Percentiles rank a stretch among this genome's conserved stretches.
phyloP scores from a whole-genome alignment of 306 rosid species.

The Chamaecrista fasciculata region DNA sequence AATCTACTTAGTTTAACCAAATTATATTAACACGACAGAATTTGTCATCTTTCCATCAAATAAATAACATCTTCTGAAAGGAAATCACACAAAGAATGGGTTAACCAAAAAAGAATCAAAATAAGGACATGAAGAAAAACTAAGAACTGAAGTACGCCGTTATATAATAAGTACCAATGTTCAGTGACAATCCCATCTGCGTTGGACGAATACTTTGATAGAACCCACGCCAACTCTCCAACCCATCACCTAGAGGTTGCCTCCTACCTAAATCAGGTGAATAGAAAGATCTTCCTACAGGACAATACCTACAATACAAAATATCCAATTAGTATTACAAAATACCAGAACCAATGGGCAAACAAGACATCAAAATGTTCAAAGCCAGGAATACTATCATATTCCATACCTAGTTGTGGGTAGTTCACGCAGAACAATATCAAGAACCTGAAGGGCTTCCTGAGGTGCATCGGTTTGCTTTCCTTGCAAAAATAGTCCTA shows the following conservation, averaged over 20 bases:
- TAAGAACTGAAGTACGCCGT: neutral
- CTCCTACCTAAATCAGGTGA: constrained; percentile 79
- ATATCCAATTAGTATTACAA: neutral
- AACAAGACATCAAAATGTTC: neutral
- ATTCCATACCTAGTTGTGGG: constrained; percentile 73
- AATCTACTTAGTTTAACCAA: constrained; percentile 2
- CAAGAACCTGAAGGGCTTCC: constrained; percentile 96
- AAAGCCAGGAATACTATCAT: neutral
- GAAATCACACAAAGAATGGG: neutral
- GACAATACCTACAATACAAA: constrained; percentile 61
- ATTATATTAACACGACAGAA: neutral
- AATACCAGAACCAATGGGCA: neutral
- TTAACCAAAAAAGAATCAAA: neutral
- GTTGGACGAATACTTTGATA: constrained; percentile 98
- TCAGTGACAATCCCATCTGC: constrained; percentile 92
- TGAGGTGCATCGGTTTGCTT: constrained; percentile 96
- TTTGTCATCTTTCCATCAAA: neutral
- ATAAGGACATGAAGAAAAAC: neutral
- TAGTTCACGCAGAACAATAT: constrained; percentile 87
- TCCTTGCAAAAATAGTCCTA: constrained; percentile 90
- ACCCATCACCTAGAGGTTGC: constrained; percentile 89
- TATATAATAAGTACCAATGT: constrained; percentile 60
- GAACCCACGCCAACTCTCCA: constrained; percentile 99
- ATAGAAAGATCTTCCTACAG: constrained; percentile 96
- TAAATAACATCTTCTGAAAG: neutral